These are phyloP conservation scores for Hawksworthiomyces lignivorus DNA, from an alignment of 2,329 filamentous ascomycete genomes.

Conservation along the genomic window DNA sequence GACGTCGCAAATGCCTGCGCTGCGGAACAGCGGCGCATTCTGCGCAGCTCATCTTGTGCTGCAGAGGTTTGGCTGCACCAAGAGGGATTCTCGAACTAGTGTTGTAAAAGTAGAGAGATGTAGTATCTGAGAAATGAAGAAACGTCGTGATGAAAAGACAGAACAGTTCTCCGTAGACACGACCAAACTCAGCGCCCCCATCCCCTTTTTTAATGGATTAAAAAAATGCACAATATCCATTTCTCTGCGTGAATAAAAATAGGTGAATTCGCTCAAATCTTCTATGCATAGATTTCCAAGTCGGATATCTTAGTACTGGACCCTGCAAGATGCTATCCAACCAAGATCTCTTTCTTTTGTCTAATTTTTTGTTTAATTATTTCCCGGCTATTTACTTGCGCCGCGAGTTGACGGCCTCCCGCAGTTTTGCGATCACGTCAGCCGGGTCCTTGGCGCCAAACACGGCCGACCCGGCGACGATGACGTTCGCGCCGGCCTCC, in stretches of 20 bases:
- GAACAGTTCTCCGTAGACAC: too few species aligned
- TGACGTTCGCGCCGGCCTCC: conserved; percentile 93
- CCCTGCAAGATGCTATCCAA: too few species aligned
- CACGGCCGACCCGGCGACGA: conserved; percentile 92
- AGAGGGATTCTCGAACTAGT: conserved; percentile 7
- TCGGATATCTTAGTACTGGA: too few species aligned
- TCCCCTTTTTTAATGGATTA: too few species aligned
- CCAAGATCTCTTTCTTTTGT: background rate
- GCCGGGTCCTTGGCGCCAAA: conserved; percentile 86
- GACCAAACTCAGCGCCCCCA: too few species aligned
- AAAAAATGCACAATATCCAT: too few species aligned
- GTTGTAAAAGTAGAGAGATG: too few species aligned
- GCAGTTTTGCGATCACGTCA: conserved; percentile 76
- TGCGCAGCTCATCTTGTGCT: background rate
- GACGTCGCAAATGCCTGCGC: conserved; percentile 1
- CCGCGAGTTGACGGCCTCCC: conserved; percentile 66
- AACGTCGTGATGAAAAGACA: too few species aligned
- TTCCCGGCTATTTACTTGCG: conserved; percentile 25
- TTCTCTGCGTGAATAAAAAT: too few species aligned
- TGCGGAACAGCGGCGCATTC: conserved; percentile 7
- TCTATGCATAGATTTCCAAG: too few species aligned
- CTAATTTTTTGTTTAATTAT: background rate
- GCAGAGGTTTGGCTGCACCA: conserved; percentile 11
- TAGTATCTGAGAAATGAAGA: too few species aligned
- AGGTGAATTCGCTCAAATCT: too few species aligned